Evolutionary conservation across 495 filamentous ascomycete genomes (phyloP).

Genomic region (Hyaloscypha hepaticicola): DNA sequence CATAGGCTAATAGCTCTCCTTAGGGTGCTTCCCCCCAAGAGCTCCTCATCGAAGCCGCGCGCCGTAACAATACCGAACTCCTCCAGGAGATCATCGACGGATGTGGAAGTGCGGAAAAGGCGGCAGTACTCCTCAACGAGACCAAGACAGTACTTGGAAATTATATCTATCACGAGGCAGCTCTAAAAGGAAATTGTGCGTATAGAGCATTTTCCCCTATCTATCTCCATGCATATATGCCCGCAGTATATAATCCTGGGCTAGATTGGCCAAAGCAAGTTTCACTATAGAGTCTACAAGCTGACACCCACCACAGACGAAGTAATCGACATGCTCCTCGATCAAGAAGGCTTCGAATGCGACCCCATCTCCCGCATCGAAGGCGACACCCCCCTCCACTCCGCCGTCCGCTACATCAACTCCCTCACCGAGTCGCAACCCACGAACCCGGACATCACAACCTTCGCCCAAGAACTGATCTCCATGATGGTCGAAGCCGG

Average conservation of each 20-base stretch:
- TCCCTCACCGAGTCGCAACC: slow-evolving; percentile 39
- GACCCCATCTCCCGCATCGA: slow-evolving; percentile 81
- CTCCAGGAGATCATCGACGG: slow-evolving; percentile 60
- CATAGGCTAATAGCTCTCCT: background rate
- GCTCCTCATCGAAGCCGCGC: slow-evolving; percentile 87
- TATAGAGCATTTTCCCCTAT: slow-evolving; percentile 29
- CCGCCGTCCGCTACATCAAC: slow-evolving; percentile 83
- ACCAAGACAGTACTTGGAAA: slow-evolving; percentile 84
- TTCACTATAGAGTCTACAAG: background rate
- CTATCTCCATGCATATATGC: background rate
- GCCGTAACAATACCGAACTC: slow-evolving; percentile 86
- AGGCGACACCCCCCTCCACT: slow-evolving; percentile 87
- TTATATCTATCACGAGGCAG: slow-evolving; percentile 85
- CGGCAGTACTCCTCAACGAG: slow-evolving; percentile 73
- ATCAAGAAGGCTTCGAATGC: slow-evolving; percentile 92
- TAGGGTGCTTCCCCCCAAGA: slow-evolving; percentile 86
- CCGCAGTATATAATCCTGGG: background rate
- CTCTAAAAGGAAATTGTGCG: slow-evolving; percentile 80
- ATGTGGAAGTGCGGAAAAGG: slow-evolving; percentile 39
- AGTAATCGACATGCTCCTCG: slow-evolving; percentile 85
- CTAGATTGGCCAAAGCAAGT: background rate
- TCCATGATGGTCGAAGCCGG: slow-evolving; percentile 94
- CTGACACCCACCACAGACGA: slow-evolving; percentile 59
- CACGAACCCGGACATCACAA: slow-evolving; percentile 46
- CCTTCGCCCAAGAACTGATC: slow-evolving; percentile 67